Conservation (phyloP, 768 basidiomycete genomes). For the Lactarius hatsudake region DNA sequence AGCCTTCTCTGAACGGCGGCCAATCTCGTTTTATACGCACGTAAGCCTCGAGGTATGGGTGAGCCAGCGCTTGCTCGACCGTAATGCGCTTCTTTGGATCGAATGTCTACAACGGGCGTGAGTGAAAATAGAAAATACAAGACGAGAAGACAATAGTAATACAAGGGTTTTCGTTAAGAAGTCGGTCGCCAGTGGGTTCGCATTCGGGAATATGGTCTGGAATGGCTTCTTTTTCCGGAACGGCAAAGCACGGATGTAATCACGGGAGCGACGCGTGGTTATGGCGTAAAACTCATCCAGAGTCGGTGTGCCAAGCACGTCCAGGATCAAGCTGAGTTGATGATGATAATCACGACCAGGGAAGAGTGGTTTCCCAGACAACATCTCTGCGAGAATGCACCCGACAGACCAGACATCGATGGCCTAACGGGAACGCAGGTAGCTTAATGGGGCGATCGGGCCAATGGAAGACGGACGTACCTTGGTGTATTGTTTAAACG, state of each 20-base stretch:
- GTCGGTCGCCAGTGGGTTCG: constrained; percentile 73
- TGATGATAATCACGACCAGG: constrained; percentile 97
- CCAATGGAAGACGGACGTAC: constrained; percentile 43
- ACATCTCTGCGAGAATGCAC: constrained; percentile 92
- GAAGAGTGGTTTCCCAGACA: constrained; percentile 95
- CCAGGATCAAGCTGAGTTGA: constrained; percentile 91
- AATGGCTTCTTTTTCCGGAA: constrained; percentile 89
- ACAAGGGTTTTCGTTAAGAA: constrained; percentile 85
- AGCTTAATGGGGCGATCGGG: constrained; percentile 35
- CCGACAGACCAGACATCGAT: constrained; percentile 88
- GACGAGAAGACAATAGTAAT: constrained; percentile 25
- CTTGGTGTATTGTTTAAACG: constrained; percentile 98
- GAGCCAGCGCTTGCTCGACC: constrained; percentile 91
- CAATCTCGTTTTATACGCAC: constrained; percentile 43
- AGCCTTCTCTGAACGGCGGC: background rate
- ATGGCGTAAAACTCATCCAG: constrained; percentile 98
- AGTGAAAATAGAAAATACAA: no score
- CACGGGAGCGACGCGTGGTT: constrained; percentile 84
- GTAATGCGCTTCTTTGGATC: constrained; percentile 97
- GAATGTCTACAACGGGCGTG: constrained; percentile 61
- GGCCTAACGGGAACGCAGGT: constrained; percentile 43
- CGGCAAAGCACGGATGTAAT: constrained; percentile 92
- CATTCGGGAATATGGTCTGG: constrained; percentile 84
- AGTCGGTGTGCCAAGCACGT: constrained; percentile 95
- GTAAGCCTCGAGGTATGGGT: constrained; percentile 93